These are phyloP conservation scores for Trichoderma cornu-damae DNA, from an alignment of 2,329 filamentous ascomycete genomes.

Conservation along the genomic window DNA sequence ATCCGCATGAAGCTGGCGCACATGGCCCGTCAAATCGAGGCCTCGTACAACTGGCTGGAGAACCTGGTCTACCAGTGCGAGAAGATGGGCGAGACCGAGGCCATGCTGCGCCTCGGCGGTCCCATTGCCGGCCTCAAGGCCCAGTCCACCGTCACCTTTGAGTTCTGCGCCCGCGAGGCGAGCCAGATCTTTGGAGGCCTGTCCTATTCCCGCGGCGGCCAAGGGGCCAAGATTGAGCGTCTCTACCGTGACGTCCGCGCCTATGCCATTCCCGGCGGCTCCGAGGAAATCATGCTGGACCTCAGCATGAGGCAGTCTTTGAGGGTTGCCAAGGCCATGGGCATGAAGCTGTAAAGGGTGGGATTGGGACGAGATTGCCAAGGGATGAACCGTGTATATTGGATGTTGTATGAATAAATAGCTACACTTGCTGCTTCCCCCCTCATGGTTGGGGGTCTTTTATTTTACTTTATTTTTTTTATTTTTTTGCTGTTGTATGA, in stretches of 20 bases:
- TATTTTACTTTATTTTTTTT: not conserved
- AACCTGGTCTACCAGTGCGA: slow-evolving; percentile 89
- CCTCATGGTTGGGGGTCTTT: too few species aligned
- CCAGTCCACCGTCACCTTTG: slow-evolving; percentile 88
- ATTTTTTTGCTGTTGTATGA: not conserved
- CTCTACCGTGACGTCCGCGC: slow-evolving; percentile 92
- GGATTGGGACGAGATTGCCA: not conserved
- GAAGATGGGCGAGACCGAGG: slow-evolving; percentile 89
- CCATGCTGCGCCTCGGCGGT: slow-evolving; percentile 91
- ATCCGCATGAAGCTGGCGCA: slow-evolving; percentile 97
- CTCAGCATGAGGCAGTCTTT: slow-evolving; percentile 87
- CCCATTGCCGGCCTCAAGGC: slow-evolving; percentile 93
- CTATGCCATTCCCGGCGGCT: slow-evolving; percentile 92
- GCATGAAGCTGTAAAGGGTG: slow-evolving; percentile 80
- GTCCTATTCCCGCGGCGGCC: slow-evolving; percentile 85
- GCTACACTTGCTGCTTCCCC: not conserved
- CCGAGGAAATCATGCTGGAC: slow-evolving; percentile 98
- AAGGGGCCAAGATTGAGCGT: slow-evolving; percentile 91
- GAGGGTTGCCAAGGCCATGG: slow-evolving; percentile 77
- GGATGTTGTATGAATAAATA: too few species aligned
- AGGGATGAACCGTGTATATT: not conserved
- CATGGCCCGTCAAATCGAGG: slow-evolving; percentile 97
- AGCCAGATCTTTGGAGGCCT: slow-evolving; percentile 96
- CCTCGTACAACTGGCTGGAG: slow-evolving; percentile 95
- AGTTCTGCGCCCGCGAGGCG: slow-evolving; percentile 95